Percentiles rank a stretch among this genome's conserved stretches.
phyloP scores from a whole-genome alignment of 495 filamentous ascomycete genomes.

The Hapsidospora chrysogenum region DNA sequence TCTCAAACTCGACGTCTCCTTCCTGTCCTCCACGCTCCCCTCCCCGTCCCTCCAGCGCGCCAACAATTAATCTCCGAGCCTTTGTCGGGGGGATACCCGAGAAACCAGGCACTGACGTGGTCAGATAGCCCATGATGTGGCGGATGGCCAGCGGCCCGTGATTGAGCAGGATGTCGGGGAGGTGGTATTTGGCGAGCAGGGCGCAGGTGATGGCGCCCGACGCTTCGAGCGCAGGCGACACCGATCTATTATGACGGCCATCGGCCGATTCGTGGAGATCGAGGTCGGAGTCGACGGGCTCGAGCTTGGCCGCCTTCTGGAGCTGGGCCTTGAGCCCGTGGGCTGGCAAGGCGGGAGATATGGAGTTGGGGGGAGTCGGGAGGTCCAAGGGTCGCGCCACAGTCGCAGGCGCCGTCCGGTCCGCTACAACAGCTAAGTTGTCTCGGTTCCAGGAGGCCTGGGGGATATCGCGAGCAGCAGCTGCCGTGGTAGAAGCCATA shows the following conservation, averaged over 20 bases:
- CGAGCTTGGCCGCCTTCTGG: slow-evolving; percentile 40
- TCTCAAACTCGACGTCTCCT: slow-evolving; percentile 79
- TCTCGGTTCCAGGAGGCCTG: slow-evolving; percentile 41
- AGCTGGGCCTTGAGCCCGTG: slow-evolving; percentile 52
- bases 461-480: slow-evolving; percentile 54
- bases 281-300: slow-evolving; percentile 72
- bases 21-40: slow-evolving; percentile 46
- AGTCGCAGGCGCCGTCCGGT: slow-evolving; percentile 31
- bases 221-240: slow-evolving; percentile 45
- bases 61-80: slow-evolving; percentile 74
- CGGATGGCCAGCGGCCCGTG: slow-evolving; percentile 89
- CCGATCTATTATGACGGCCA: slow-evolving; percentile 22
- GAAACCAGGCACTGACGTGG: slow-evolving; percentile 85
- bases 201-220: slow-evolving; percentile 68
- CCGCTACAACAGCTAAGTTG: slow-evolving; percentile 45
- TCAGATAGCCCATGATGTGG: slow-evolving; percentile 84
- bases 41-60: slow-evolving; percentile 56
- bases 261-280: slow-evolving; percentile 64
- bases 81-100: slow-evolving; percentile 81
- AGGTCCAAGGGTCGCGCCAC: slow-evolving; percentile 43
- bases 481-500: slow-evolving; percentile 47
- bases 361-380: slow-evolving; percentile 90
- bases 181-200: slow-evolving; percentile 80
- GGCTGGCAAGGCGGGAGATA: slow-evolving; percentile 76
- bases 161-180: slow-evolving; percentile 75